Base-by-base conservation (phyloP, 768 basidiomycete genomes). In the Russula emetica region DNA sequence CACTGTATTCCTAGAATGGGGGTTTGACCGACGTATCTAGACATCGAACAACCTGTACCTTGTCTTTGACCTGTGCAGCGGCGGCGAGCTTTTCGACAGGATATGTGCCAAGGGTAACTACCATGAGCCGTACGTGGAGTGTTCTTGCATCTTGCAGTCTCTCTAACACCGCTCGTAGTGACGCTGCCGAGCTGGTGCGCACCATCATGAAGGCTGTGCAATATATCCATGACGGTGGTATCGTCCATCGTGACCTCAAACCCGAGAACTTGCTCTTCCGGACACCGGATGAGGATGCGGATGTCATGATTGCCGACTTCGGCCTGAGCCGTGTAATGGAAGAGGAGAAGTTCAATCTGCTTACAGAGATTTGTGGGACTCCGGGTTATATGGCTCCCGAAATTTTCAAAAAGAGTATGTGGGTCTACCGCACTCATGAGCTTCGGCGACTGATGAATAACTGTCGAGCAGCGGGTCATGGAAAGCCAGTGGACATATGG, bases 21-120 rank as follows among this genome's bases (percentile, higher is more conserved):
- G 14, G 6, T 22, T 44, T 56, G 60, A 59, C 44, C 22, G 18
- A 42, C 58, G 58, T 64, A 18, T 30, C 2, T 69, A 92, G 88
- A 97, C 94, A 32, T 78, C 92, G 10, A 90, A 95, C 75, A 97
- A 96, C 71, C 82, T 97, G 53, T 94, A 98, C 76, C 88, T 98
- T 61, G 87, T 87, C 69, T 97, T 97, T 75, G 96, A 98, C 76
- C 85, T 98, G 10, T 98, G 96, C 78, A 94, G 92, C 2, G 94
- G 95, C 57, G 95, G 96, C 50, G 96, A 99, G 75, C 85, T 99
- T n/a, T 98, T 99, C 71, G 96, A 99, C 75, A 84, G 96, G 55
- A 98, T 99, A 79, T 98, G 96, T 72, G 93, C 94, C 34, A 93
- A 94, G 75, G 94, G 94, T 57, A 93, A 93, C 73, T 98, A 97